phyloP scores from a whole-genome alignment of 2,329 filamentous ascomycete genomes.

The Aspergillus carbonarius region DNA sequence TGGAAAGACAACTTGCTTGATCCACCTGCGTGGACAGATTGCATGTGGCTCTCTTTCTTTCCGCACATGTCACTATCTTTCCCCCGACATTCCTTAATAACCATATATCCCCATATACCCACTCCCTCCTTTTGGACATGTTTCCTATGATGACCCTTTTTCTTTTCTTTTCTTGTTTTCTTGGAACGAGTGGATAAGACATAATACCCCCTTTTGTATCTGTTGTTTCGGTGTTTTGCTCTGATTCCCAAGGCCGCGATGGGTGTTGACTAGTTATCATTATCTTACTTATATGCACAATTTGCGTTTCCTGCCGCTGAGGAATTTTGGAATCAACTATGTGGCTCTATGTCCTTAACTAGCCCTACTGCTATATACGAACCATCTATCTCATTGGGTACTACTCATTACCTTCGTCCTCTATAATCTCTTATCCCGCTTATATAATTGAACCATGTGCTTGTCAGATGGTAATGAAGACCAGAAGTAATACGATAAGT shows the following conservation, averaged over 20 bases:
- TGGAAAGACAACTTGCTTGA: slow-evolving; percentile 38
- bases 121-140: neutral
- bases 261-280: neutral
- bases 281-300: neutral
- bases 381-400: neutral
- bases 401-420: too few relatives aligned
- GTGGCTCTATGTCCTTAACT: neutral
- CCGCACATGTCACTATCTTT: neutral
- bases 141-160: neutral
- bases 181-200: slow-evolving; percentile 2
- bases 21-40: neutral
- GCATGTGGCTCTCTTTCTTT: neutral
- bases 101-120: neutral
- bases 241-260: neutral
- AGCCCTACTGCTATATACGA: neutral
- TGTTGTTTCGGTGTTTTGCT: neutral
- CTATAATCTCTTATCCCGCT: too few relatives aligned
- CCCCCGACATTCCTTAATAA: too few relatives aligned
- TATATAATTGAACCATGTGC: neutral
- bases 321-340: neutral
- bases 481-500: neutral
- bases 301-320: neutral
- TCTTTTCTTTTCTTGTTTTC: neutral
- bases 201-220: slow-evolving; percentile 6
- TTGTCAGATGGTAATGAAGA: neutral